Evolutionary conservation across 352 stramenopile species (phyloP), one percentile per base, ranked within the genome.

Genomic region (Pythium utonaiense): DNA sequence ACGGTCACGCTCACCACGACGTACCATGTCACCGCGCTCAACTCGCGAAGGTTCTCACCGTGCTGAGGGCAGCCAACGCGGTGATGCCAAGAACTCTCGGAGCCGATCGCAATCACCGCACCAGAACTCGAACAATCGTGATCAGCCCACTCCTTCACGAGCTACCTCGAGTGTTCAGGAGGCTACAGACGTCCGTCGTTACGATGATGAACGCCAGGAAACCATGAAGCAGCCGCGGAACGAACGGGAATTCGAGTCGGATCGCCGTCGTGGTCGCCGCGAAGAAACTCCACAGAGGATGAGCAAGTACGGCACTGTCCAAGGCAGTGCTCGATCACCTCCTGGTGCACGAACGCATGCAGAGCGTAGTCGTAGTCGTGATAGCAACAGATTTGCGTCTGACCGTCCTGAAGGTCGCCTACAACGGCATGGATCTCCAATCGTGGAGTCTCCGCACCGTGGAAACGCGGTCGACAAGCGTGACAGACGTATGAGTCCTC

Each of bases 241-340:
- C 19, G 34, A 42, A 17, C 34, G 34, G 4, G 34, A 42, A 17
- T 42, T 42, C 8, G 30, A 42, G 17, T 49, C 40, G 9, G 45
- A 50, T 7, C 13, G 19, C 16, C 16, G 7, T 14, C 34, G 7
- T 2, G 51, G 22, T 53, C 53, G 40, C 41, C 31, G 28, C 2
- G 40, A 36, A 14, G 36, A 42, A 10, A 25, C 31, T 1, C 3
- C 19, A 9, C 48, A 33, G 38, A 31, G 47, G n/a, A 53, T 64
- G 48, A 58, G 48, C 49, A 64, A 58, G 38, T 64, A 64, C 22
- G 57, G 57, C 21, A 64, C 57, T 7, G 33, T 64, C 7, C 19
- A 19, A 21, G 57, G 49, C 3, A 5, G 25, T n/a, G 44, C 57
- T 30, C 57, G 36, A 34, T 51, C 57, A 8, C 48, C 57, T 19